Conservation (phyloP, 495 filamentous ascomycete species). For the Penicillium verhagenii region DNA sequence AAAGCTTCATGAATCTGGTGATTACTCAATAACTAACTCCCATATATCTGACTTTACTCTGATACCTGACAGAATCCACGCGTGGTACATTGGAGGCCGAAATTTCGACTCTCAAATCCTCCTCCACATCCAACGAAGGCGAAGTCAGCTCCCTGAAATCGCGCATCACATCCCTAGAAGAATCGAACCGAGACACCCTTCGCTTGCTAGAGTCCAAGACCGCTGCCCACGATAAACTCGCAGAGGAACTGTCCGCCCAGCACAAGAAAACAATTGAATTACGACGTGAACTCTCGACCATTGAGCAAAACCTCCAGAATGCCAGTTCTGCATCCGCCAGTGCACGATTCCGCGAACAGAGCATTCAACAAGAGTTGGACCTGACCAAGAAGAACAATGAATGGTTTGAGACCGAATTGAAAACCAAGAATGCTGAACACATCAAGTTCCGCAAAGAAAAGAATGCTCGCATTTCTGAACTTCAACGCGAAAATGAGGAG, state of each 20-base stretch:
- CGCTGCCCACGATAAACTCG: slow-evolving; percentile 77
- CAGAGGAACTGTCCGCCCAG: slow-evolving; percentile 79
- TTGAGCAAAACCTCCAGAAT: slow-evolving; percentile 79
- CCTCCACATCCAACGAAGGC: slow-evolving; percentile 69
- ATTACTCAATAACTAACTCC: slow-evolving; percentile 8
- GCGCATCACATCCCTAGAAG: slow-evolving; percentile 81
- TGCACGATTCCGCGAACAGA: slow-evolving; percentile 84
- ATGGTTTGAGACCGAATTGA: slow-evolving; percentile 86
- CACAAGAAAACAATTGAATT: slow-evolving; percentile 85
- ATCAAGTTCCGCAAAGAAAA: slow-evolving; percentile 95
- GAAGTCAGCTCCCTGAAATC: slow-evolving; percentile 73
- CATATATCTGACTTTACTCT: slow-evolving; percentile 11
- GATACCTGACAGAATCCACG: slow-evolving; percentile 53
- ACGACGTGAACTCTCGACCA: slow-evolving; percentile 70
- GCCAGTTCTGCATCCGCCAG: slow-evolving; percentile 73
- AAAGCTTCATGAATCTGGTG: slow-evolving; percentile 81
- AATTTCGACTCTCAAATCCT: slow-evolving; percentile 73
- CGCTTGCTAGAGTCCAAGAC: slow-evolving; percentile 87
- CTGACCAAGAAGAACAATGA: slow-evolving; percentile 84
- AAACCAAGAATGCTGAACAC: slow-evolving; percentile 80
- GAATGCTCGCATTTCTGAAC: slow-evolving; percentile 75
- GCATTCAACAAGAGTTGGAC: slow-evolving; percentile 83
- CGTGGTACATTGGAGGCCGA: slow-evolving; percentile 74
- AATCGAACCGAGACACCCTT: slow-evolving; percentile 85
- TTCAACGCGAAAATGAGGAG: slow-evolving; percentile 88